A percentile compares a stretch with the other conserved stretches of the same genome.
Evolutionary conservation across 257 asterid genomes (phyloP).

Genomic region (Gynochthodes officinalis): DNA sequence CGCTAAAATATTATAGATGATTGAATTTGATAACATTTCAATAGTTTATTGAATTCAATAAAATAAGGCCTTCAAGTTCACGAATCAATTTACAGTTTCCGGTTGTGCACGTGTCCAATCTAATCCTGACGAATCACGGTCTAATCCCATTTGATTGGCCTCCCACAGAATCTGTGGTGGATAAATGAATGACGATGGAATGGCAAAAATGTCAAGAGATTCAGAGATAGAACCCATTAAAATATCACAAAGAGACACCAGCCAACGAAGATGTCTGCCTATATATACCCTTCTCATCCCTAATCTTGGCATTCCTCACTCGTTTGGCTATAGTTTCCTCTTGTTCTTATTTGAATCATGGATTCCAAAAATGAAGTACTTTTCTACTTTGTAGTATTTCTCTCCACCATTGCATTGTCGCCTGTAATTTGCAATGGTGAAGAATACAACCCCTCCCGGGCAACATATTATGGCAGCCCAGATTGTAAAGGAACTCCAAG

Average conservation of each 20-base stretch:
- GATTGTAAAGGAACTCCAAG: constrained; percentile 67
- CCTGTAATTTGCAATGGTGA: constrained; percentile 30
- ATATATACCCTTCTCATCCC: constrained; percentile 18
- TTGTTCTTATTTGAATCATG: constrained; percentile 8
- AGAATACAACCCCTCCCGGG: constrained; percentile 46
- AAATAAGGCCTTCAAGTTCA: too few relatives aligned
- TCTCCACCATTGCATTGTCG: constrained; percentile 15
- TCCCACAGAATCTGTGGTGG: constrained; percentile 1
- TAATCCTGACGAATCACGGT: too few relatives aligned
- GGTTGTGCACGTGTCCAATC: too few relatives aligned
- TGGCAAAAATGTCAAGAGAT: not conserved
- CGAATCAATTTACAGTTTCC: too few relatives aligned
- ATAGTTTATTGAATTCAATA: too few relatives aligned
- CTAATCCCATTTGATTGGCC: too few relatives aligned
- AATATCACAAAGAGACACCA: too few relatives aligned
- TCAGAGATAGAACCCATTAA: too few relatives aligned
- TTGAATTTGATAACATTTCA: too few relatives aligned
- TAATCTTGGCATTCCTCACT: not conserved
- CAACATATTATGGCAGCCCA: constrained; percentile 88
- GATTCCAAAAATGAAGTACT: constrained; percentile 6
- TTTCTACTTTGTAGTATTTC: not conserved
- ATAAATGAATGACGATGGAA: not conserved
- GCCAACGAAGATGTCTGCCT: not conserved
- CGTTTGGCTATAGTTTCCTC: not conserved
- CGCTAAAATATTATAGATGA: too few relatives aligned